phyloP scores from a whole-genome alignment of 2,329 filamentous ascomycete genomes.

The Penicillium sp. region DNA sequence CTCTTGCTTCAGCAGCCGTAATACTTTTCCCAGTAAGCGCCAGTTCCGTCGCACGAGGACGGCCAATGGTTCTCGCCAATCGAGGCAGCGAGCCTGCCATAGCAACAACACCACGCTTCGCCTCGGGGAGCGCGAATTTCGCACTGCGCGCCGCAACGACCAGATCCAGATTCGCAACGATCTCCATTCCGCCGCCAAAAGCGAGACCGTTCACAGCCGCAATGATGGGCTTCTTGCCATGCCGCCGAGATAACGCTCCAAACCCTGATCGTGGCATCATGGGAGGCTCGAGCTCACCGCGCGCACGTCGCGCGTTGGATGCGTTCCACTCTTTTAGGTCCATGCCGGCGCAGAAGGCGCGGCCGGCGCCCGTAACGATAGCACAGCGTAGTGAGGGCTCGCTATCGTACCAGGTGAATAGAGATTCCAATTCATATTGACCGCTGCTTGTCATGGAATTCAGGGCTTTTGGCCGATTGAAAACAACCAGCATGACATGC shows the following conservation, averaged over 20 bases:
- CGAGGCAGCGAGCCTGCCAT: constrained; percentile 19
- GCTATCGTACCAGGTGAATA: constrained; percentile 18
- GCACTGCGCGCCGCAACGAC: constrained; percentile 16
- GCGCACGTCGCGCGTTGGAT: constrained; percentile 10
- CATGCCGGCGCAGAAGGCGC: constrained; percentile 21
- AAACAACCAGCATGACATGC: constrained; percentile 16
- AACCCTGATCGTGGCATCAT: constrained; percentile 30
- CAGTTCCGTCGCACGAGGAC: constrained; percentile 13
- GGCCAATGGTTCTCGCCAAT: constrained; percentile 16
- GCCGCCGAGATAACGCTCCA: constrained; percentile 4
- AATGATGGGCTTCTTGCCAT: constrained; percentile 71
- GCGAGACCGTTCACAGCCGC: constrained; percentile 78
- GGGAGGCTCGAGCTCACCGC: constrained; percentile 9
- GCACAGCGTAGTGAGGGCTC: constrained; percentile 18
- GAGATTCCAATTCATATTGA: constrained; percentile 18
- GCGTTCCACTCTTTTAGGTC: constrained; percentile 19
- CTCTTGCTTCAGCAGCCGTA: constrained; percentile 10
- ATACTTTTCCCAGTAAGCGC: constrained; percentile 16
- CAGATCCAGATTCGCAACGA: constrained; percentile 39
- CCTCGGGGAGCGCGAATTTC: constrained; percentile 16
- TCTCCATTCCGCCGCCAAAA: constrained; percentile 77
- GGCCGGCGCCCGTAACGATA: constrained; percentile 15
- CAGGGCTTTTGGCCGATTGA: constrained; percentile 18
- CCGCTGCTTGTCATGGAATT: constrained; percentile 18
- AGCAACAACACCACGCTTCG: constrained; percentile 17